Percentiles rank a stretch among this genome's conserved stretches.
These are phyloP conservation scores for Orobanche coerulescens DNA, from an alignment of 257 asterid genomes.

Conservation along the genomic window DNA sequence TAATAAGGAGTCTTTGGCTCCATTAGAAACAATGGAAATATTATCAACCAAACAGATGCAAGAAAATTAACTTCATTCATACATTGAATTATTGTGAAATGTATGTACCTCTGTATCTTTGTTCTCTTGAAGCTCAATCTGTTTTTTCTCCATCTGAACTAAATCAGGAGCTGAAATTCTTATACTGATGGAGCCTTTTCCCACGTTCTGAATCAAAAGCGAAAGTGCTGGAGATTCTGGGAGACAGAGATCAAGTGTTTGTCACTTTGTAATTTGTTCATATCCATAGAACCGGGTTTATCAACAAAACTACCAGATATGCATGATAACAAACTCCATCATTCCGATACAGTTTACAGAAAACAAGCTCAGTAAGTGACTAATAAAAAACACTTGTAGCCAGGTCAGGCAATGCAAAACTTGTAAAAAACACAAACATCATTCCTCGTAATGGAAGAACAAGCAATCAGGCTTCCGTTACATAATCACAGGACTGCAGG, in stretches of 20 bases:
- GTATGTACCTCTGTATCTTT: constrained; percentile 70
- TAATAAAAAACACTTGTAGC: neutral
- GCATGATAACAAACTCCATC: constrained; percentile 12
- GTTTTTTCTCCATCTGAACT: constrained; percentile 48
- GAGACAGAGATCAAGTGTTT: constrained; percentile 17
- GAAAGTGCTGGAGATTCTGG: constrained; percentile 82
- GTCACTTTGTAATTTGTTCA: neutral
- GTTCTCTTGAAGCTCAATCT: constrained; percentile 54
- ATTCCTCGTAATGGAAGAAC: neutral
- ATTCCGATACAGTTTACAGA: neutral
- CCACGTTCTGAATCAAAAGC: constrained; percentile 72
- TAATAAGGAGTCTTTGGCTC: too few species aligned
- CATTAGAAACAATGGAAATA: too few species aligned
- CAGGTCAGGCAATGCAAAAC: constrained; percentile 3
- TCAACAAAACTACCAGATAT: neutral
- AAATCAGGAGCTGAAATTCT: constrained; percentile 51
- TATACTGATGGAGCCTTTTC: constrained; percentile 42
- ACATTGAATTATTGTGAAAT: neutral
- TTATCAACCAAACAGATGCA: neutral
- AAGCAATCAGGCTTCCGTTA: neutral
- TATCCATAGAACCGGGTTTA: constrained; percentile 6
- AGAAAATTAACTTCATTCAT: constrained; percentile 4
- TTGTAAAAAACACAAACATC: neutral
- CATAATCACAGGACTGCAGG: neutral
- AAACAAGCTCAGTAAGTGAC: neutral